Evolutionary conservation across 805 yeast genomes (phyloP).

Genomic region (Clavispora santaluciae): DNA sequence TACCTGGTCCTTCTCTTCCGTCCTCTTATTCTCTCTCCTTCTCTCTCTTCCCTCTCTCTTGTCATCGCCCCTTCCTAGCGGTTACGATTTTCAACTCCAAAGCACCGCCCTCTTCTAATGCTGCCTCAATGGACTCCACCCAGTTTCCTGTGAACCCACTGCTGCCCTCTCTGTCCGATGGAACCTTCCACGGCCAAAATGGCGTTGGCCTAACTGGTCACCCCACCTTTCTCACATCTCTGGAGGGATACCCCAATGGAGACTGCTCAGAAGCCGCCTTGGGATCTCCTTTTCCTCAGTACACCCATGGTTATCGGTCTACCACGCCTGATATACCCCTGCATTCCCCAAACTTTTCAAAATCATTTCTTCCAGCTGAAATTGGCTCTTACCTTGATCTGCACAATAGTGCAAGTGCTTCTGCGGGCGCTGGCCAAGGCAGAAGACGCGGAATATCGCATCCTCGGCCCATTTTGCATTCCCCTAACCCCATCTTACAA

Average conservation of each 20-base stretch:
- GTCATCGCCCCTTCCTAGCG: not conserved
- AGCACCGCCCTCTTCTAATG: constrained; percentile 1
- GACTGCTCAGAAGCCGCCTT: not conserved
- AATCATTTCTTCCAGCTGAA: not conserved
- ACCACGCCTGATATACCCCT: not conserved
- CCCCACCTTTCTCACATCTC: not conserved
- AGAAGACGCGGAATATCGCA: not conserved
- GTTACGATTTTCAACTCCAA: not conserved
- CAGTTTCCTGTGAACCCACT: not conserved
- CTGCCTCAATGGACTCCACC: constrained; percentile 1
- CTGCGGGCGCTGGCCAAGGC: not conserved
- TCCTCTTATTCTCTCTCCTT: not conserved
- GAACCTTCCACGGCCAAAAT: not conserved
- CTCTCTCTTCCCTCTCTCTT: not conserved
- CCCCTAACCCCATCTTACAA: not conserved
- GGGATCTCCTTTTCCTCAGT: not conserved
- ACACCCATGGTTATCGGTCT: not conserved
- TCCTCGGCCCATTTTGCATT: not conserved
- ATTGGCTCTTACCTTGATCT: not conserved
- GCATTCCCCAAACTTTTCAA: not conserved
- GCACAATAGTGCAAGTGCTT: not conserved
- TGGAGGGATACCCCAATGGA: not conserved
- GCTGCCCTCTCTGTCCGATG: not conserved
- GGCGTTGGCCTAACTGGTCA: not conserved
- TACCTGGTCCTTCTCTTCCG: not conserved